Evolutionary conservation across 305 asterid genomes (phyloP).

Genomic region (Fraxinus platypoda): DNA sequence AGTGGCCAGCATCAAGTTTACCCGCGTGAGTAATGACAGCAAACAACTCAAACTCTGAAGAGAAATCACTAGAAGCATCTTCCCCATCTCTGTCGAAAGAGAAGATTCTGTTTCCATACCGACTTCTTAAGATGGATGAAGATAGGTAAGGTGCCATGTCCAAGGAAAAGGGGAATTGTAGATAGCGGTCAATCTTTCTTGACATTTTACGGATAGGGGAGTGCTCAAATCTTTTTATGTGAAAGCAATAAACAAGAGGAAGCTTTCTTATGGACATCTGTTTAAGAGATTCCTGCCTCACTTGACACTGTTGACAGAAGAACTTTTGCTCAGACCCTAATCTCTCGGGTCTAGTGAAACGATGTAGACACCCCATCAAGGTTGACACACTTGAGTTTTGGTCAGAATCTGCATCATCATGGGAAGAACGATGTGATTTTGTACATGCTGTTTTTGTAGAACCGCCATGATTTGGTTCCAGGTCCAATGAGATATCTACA

Average conservation of each 20-base stretch:
- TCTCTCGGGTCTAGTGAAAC: conserved; percentile 86
- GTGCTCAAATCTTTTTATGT: conserved; percentile 88
- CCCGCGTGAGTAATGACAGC: conserved; percentile 93
- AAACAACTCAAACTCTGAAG: conserved; percentile 83
- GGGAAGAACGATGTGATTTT: conserved; percentile 48
- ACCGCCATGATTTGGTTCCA: conserved; percentile 52
- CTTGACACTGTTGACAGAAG: conserved; percentile 87
- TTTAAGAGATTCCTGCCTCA: conserved; percentile 84
- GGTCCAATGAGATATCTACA: conserved; percentile 83
- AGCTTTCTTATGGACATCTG: conserved; percentile 95
- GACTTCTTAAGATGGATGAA: conserved; percentile 75
- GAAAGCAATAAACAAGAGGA: conserved; percentile 91
- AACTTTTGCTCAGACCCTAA: conserved; percentile 88
- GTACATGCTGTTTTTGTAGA: conserved; percentile 37
- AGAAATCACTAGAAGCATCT: conserved; percentile 41
- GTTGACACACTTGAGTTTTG: conserved; percentile 48
- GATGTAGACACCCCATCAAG: conserved; percentile 79
- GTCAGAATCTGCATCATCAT: conserved; percentile 36
- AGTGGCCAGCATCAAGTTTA: conserved; percentile 86
- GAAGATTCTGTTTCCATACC: conserved; percentile 77
- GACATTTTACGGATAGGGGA: conserved; percentile 78
- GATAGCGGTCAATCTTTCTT: conserved; percentile 70
- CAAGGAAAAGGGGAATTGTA: conserved; percentile 86
- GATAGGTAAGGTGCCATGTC: conserved; percentile 92
- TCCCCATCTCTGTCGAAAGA: conserved; percentile 53